Conservation (phyloP, 805 yeast genomes). For the Hanseniaspora nectarophila region DNA sequence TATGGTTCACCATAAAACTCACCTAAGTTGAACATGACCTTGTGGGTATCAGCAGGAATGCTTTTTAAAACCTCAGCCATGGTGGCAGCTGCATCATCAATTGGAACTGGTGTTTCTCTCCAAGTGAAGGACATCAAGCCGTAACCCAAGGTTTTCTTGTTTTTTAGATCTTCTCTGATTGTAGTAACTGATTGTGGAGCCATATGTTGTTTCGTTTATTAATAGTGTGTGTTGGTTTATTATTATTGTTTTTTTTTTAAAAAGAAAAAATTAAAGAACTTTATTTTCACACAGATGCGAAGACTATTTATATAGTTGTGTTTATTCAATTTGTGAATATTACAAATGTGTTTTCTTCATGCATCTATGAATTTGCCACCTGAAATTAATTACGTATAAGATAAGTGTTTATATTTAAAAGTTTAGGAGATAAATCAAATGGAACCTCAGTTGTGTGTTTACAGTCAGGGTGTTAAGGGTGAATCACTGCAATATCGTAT, state of each 20-base stretch:
- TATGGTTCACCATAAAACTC: slow-evolving; percentile 58
- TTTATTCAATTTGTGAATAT: too few relatives aligned
- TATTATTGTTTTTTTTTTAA: neutral
- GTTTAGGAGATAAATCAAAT: too few relatives aligned
- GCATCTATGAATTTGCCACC: too few relatives aligned
- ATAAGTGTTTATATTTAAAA: too few relatives aligned
- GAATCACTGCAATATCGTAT: too few relatives aligned
- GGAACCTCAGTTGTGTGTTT: too few relatives aligned
- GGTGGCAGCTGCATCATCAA: slow-evolving; percentile 34
- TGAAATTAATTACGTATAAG: too few relatives aligned
- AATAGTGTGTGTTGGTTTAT: neutral
- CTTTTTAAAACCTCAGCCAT: slow-evolving; percentile 39
- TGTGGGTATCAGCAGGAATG: slow-evolving; percentile 35
- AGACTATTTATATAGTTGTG: too few relatives aligned
- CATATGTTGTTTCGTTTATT: neutral
- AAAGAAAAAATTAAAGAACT: neutral
- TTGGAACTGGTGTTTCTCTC: slow-evolving; percentile 46
- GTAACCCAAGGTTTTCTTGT: slow-evolving; percentile 37
- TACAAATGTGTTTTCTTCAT: too few relatives aligned
- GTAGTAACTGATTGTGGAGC: neutral
- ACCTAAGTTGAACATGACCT: slow-evolving; percentile 55
- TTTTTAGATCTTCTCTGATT: slow-evolving; percentile 2
- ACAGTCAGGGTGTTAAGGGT: too few relatives aligned
- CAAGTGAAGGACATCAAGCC: slow-evolving; percentile 79
- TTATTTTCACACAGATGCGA: too few relatives aligned